Evolutionary conservation across 352 stramenopile species (phyloP), one percentile per base, ranked within the genome.

Genomic region (Globisporangium heterothallicum): DNA sequence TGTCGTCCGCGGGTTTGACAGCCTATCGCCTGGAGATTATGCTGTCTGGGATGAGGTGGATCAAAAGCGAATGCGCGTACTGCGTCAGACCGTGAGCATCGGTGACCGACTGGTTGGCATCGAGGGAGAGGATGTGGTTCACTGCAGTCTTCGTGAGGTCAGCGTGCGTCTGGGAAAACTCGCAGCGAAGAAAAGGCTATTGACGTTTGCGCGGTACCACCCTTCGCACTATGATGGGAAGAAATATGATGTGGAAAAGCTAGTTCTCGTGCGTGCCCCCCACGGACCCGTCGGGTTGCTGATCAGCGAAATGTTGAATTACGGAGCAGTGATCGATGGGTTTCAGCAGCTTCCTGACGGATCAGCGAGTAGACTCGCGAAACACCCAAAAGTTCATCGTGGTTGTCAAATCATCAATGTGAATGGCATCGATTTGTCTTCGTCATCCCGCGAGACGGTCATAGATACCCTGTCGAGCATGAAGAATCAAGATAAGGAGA

Each of bases 181-280:
- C 4, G 53, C 60, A 2, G 50, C 57, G 6, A 77, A 66, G 19
- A 66, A 55, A 14, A 66, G 76, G 1, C 45, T 52, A 6, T 42
- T 85, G n/a, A 80, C 70, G 16, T 82, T 87, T 24, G 74, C 66
- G 4, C 63, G 74, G 7, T 85, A 85, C 49, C 61, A 77, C 48
- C 24, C 44, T 34, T 64, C 55, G 13, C 32, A 47, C 4, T 65
- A 61, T 48, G 34, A 59, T 19, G 47, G 44, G 12, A 68, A 65
- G 25, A 59, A 50, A 25, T 80, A 66, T 42, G 76, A 87, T 35
- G 56, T 82, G 2, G 76, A 78, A 52, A 85, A 84, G 52, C 56
- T 84, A 9, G 62, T 80, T 36, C 59, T 72, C 10, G 53, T 71
- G 25, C 53, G 64, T 1, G 63, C 68, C n/a, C 64, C 69, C 0